These are phyloP conservation scores for Colletotrichum theobromicola DNA, from an alignment of 2,329 filamentous ascomycete species.

Conservation along the genomic window DNA sequence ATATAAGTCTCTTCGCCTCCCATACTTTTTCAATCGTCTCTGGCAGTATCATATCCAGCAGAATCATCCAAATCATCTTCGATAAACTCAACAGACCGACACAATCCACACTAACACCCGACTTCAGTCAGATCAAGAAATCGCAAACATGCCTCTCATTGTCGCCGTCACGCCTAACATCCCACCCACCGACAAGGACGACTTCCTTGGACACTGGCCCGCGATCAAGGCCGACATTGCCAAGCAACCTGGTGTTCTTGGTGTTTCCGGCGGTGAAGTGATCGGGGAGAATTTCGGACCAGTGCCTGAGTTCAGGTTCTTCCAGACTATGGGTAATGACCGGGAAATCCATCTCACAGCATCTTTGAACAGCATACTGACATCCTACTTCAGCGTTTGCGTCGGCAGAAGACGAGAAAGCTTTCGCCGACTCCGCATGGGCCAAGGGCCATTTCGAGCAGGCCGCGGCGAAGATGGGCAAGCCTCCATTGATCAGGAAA, in stretches of 20 bases:
- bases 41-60: fast-evolving
- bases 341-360: background rate
- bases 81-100: background rate
- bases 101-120: background rate
- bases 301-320: slow-evolving; percentile 13
- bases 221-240: background rate
- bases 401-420: background rate
- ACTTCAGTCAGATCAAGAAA: background rate
- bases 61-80: background rate
- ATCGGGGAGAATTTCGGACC: background rate
- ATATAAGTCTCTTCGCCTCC: background rate
- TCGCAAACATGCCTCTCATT: slow-evolving; percentile 8
- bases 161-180: background rate
- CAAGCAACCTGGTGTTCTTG: slow-evolving; percentile 6
- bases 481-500: background rate
- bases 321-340: background rate
- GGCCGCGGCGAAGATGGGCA: background rate
- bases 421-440: slow-evolving; percentile 7
- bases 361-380: background rate
- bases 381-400: background rate
- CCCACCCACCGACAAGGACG: slow-evolving; percentile 12
- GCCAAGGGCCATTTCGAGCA: background rate
- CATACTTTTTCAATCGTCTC: fast-evolving
- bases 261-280: background rate
- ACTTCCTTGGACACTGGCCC: slow-evolving; percentile 11